Conservation (phyloP, 768 basidiomycete species). For the Saitozyma podzolica region DNA sequence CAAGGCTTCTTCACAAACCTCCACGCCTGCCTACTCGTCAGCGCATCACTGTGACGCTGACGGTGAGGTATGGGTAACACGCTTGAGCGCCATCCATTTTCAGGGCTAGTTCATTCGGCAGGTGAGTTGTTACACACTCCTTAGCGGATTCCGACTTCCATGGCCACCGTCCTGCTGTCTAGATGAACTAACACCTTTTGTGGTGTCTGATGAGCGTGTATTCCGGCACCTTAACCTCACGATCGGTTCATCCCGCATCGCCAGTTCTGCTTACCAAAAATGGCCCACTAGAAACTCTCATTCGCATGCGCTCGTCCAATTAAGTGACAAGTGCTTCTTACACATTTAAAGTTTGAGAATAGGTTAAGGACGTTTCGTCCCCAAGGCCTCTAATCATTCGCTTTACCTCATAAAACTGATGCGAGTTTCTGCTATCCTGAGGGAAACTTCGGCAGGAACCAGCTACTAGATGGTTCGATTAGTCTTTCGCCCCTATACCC, state of each 20-base stretch:
- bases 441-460: too few relatives aligned
- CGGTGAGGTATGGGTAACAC: slow-evolving; percentile 81
- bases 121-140: slow-evolving; percentile 70
- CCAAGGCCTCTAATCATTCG: too few relatives aligned
- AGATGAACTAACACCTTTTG: too few relatives aligned
- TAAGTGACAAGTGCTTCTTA: too few relatives aligned
- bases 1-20: slow-evolving; percentile 76
- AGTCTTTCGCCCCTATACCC: slow-evolving; percentile 95
- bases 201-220: too few relatives aligned
- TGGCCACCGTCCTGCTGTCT: too few relatives aligned
- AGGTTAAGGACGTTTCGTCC: too few relatives aligned
- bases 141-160: too few relatives aligned
- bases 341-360: too few relatives aligned
- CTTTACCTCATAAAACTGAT: too few relatives aligned
- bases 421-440: too few relatives aligned
- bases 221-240: slow-evolving; percentile 70
- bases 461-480: too few relatives aligned
- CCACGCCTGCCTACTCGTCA: slow-evolving; percentile 63
- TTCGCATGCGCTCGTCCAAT: slow-evolving; percentile 55
- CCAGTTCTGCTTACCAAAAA: slow-evolving; percentile 73
- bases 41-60: slow-evolving; percentile 65
- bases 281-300: slow-evolving; percentile 72
- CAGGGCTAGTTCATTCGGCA: slow-evolving; percentile 87
- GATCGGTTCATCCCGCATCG: slow-evolving; percentile 71
- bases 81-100: slow-evolving; percentile 88